phyloP scores from a whole-genome alignment of 495 filamentous ascomycete genomes.

The Penicillium antarcticum region DNA sequence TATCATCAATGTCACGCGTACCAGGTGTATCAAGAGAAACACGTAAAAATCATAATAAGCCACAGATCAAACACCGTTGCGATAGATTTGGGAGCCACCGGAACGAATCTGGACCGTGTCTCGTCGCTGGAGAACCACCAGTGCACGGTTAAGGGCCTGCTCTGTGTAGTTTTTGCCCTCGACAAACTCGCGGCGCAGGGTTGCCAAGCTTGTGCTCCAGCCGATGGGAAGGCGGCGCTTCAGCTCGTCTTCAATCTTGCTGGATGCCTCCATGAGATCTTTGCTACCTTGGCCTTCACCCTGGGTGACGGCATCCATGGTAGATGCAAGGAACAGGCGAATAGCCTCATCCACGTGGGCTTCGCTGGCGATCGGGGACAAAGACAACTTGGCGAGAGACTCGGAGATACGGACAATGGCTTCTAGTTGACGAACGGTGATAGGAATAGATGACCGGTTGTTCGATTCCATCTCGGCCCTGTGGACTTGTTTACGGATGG shows the following conservation, averaged over 20 bases:
- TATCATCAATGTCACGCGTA: slow-evolving; percentile 22
- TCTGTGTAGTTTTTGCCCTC: slow-evolving; percentile 85
- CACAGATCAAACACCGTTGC: slow-evolving; percentile 57
- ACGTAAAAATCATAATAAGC: slow-evolving; percentile 20
- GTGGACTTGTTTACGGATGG: slow-evolving; percentile 92
- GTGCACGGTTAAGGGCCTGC: slow-evolving; percentile 74
- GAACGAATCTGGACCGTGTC: slow-evolving; percentile 90
- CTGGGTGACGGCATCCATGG: slow-evolving; percentile 96
- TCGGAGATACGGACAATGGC: slow-evolving; percentile 97
- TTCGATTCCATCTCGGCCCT: slow-evolving; percentile 83
- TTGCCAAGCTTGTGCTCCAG: slow-evolving; percentile 88
- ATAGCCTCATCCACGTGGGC: slow-evolving; percentile 97
- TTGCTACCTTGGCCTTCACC: slow-evolving; percentile 76
- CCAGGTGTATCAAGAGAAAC: slow-evolving; percentile 21
- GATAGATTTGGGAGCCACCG: slow-evolving; percentile 84
- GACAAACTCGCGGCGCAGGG: slow-evolving; percentile 83
- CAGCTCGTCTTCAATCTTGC: slow-evolving; percentile 88
- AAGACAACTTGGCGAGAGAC: slow-evolving; percentile 84
- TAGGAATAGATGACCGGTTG: slow-evolving; percentile 86
- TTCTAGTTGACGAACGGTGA: slow-evolving; percentile 96
- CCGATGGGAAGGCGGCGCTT: slow-evolving; percentile 86
- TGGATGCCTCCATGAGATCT: slow-evolving; percentile 85
- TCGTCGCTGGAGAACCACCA: slow-evolving; percentile 80
- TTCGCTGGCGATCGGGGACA: slow-evolving; percentile 82
- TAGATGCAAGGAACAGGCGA: slow-evolving; percentile 90